These are phyloP conservation scores for Candida smagusa DNA, from an alignment of 1,139 yeast species.

Conservation along the genomic window DNA sequence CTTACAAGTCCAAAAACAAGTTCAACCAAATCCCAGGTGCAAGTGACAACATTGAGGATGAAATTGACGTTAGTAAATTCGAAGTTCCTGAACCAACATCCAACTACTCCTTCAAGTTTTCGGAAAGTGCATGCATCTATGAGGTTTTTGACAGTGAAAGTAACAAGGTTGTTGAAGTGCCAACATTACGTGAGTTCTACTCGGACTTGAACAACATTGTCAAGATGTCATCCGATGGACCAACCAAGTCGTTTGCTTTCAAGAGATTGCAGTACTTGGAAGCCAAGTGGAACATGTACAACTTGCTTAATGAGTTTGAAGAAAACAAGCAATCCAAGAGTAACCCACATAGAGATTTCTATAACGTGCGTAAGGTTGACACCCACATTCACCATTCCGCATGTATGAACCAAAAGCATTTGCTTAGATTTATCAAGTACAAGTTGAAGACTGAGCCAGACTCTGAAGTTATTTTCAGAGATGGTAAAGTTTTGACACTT, in stretches of 20 bases:
- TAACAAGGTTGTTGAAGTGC: conserved; percentile 55
- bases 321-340: conserved; percentile 77
- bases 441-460: conserved; percentile 64
- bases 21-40: conserved; percentile 49
- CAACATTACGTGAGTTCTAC: conserved; percentile 79
- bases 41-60: conserved; percentile 28
- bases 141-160: conserved; percentile 49
- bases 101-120: conserved; percentile 46
- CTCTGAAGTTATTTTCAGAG: conserved; percentile 91
- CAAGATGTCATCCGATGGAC: conserved; percentile 84
- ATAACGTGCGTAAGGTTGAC: conserved; percentile 96
- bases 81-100: conserved; percentile 62
- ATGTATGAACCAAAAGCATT: conserved; percentile 97
- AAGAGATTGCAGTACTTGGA: conserved; percentile 89
- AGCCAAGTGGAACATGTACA: conserved; percentile 94
- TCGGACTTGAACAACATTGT: conserved; percentile 73
- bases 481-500: conserved; percentile 84
- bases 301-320: conserved; percentile 83
- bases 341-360: conserved; percentile 91
- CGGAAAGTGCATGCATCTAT: conserved; percentile 60
- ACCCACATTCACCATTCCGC: conserved; percentile 99
- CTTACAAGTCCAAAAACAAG: conserved; percentile 68
- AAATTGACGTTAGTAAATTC: conserved; percentile 57
- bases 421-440: conserved; percentile 89
- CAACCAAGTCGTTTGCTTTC: conserved; percentile 95